phyloP scores from a whole-genome alignment of 106 monocot species.

The Posidonia australis region DNA sequence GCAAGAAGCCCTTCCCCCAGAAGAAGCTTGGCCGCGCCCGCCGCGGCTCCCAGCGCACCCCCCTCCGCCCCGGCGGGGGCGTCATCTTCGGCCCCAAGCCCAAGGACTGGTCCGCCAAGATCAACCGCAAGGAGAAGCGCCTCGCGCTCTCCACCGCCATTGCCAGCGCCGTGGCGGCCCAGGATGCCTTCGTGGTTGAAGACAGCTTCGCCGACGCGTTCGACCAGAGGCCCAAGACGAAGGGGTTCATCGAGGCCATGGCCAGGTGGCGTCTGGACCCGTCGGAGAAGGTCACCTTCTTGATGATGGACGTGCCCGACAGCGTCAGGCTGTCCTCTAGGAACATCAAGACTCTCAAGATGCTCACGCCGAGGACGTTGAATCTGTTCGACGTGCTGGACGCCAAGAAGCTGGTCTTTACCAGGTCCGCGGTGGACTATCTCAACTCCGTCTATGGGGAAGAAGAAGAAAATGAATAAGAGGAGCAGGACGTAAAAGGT shows the following conservation, averaged over 20 bases:
- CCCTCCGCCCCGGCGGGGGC: conserved; percentile 93
- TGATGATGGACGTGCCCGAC: conserved; percentile 63
- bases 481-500: conserved; percentile 19
- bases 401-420: conserved; percentile 62
- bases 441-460: conserved; percentile 70
- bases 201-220: conserved; percentile 57
- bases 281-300: conserved; percentile 53
- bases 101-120: conserved; percentile 90
- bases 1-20: conserved; percentile 84
- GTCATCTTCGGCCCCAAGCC: conserved; percentile 91
- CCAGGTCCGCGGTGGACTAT: conserved; percentile 53
- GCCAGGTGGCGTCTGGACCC: conserved; percentile 80
- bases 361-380: conserved; percentile 85
- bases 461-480: conserved; percentile 9
- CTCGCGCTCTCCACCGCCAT: conserved; percentile 88
- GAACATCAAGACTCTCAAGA: conserved; percentile 92
- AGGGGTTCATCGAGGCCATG: conserved; percentile 69
- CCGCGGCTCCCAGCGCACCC: conserved; percentile 78
- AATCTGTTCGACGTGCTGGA: conserved; percentile 83
- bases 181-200: conserved; percentile 39
- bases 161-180: conserved; percentile 46
- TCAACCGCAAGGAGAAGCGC: conserved; percentile 98
- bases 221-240: conserved; percentile 43
- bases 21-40: conserved; percentile 85
- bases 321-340: conserved; percentile 54